A percentile compares a stretch with the other conserved stretches of the same genome.
Evolutionary conservation across 768 basidiomycete species (phyloP).

Genomic region (Tricholoma sp.): DNA sequence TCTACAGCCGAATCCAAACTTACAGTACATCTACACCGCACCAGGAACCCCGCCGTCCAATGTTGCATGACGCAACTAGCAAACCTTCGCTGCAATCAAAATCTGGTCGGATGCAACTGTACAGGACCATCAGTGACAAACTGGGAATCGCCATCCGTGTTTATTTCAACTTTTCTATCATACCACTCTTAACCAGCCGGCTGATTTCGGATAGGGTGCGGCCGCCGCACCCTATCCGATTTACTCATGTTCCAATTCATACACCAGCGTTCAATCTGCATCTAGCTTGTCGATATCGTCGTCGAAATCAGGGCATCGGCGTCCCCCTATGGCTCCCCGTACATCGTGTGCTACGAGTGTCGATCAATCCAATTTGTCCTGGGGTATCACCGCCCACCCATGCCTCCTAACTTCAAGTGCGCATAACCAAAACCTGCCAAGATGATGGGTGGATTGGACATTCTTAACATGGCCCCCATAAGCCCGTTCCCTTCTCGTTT

Average conservation of each 20-base stretch:
- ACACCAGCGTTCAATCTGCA: slow-evolving; percentile 44
- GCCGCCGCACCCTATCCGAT: slow-evolving; percentile 21
- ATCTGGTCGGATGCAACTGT: slow-evolving; percentile 30
- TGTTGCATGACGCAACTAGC: too few relatives aligned
- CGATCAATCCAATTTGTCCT: too few relatives aligned
- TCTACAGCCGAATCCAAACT: slow-evolving; percentile 26
- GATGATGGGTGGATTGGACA: too few relatives aligned
- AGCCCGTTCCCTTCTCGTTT: too few relatives aligned
- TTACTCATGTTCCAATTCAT: slow-evolving; percentile 20
- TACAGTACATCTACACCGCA: slow-evolving; percentile 1
- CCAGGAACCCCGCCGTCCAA: slow-evolving; percentile 20
- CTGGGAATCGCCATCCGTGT: slow-evolving; percentile 39
- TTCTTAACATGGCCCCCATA: too few relatives aligned
- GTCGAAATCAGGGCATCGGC: slow-evolving; percentile 19
- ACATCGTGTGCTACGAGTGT: too few relatives aligned
- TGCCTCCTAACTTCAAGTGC: too few relatives aligned
- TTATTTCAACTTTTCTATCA: too few relatives aligned
- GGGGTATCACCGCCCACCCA: too few relatives aligned
- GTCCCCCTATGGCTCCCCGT: too few relatives aligned
- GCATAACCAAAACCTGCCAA: too few relatives aligned
- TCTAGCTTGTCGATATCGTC: slow-evolving; percentile 45
- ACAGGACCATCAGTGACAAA: slow-evolving; percentile 39
- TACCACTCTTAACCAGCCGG: background rate
- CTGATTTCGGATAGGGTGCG: too few relatives aligned
- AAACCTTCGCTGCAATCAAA: background rate